These are phyloP conservation scores for Crithidia bombi DNA, from an alignment of 208 protist genomes.

Conservation along the genomic window DNA sequence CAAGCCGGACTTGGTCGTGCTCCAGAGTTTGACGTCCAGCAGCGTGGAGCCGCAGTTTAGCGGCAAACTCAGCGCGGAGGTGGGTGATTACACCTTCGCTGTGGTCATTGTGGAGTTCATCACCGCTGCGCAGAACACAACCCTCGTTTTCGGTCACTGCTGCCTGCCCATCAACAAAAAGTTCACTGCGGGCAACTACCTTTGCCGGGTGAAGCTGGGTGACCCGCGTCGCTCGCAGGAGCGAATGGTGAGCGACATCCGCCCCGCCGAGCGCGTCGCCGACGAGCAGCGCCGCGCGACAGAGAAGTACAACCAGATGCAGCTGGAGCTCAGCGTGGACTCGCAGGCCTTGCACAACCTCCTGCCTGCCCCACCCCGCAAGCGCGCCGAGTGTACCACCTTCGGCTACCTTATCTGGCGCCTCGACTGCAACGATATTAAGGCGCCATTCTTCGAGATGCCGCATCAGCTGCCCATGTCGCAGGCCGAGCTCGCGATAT, in stretches of 20 bases:
- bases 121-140: slow-evolving; percentile 20
- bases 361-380: slow-evolving; percentile 38
- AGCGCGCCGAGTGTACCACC: slow-evolving; percentile 49
- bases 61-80: slow-evolving; percentile 27
- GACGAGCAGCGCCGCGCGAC: slow-evolving; percentile 44
- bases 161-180: slow-evolving; percentile 59
- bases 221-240: slow-evolving; percentile 73
- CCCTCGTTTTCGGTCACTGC: slow-evolving; percentile 65
- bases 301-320: slow-evolving; percentile 49
- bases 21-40: slow-evolving; percentile 49
- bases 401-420: slow-evolving; percentile 68
- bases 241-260: slow-evolving; percentile 44
- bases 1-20: slow-evolving; percentile 52
- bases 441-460: slow-evolving; percentile 54
- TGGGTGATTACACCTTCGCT: slow-evolving; percentile 32
- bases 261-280: slow-evolving; percentile 40
- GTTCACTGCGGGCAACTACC: slow-evolving; percentile 60
- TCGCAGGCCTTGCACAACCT: slow-evolving; percentile 61
- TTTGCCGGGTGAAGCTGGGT: slow-evolving; percentile 63
- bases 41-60: slow-evolving; percentile 51
- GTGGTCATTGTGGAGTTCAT: slow-evolving; percentile 80
- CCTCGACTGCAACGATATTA: slow-evolving; percentile 39
- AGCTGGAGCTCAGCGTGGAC: slow-evolving; percentile 65
- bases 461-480: slow-evolving; percentile 54
- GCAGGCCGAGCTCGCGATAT: slow-evolving; percentile 53